Evolutionary conservation across 768 basidiomycete genomes (phyloP).

Genomic region (Tylopilus intermedius): DNA sequence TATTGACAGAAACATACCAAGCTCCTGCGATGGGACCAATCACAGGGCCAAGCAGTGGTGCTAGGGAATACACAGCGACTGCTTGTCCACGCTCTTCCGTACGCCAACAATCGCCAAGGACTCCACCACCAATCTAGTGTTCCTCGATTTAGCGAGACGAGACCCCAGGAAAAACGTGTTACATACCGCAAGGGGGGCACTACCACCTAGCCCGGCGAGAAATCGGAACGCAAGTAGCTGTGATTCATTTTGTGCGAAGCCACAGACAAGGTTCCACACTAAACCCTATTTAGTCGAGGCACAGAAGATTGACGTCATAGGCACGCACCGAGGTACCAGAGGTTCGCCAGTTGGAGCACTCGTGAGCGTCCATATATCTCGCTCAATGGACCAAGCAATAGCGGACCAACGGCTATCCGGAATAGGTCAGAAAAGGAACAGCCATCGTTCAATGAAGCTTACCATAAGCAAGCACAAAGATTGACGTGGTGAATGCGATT

Average conservation of each 20-base stretch:
- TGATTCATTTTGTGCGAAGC: slow-evolving; percentile 53
- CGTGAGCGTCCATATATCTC: slow-evolving; percentile 67
- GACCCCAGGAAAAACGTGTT: too few species aligned
- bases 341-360: slow-evolving; percentile 59
- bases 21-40: slow-evolving; percentile 60
- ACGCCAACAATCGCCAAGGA: slow-evolving; percentile 58
- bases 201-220: slow-evolving; percentile 66
- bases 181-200: slow-evolving; percentile 54
- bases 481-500: slow-evolving; percentile 55
- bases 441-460: background rate
- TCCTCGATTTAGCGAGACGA: too few species aligned
- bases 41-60: slow-evolving; percentile 62
- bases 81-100: slow-evolving; percentile 62
- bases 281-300: background rate
- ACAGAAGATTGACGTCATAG: background rate
- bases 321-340: slow-evolving; percentile 56
- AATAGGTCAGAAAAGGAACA: background rate
- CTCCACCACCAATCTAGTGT: slow-evolving; percentile 57
- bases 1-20: slow-evolving; percentile 34
- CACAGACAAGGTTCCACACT: slow-evolving; percentile 62
- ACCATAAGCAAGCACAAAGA: slow-evolving; percentile 61
- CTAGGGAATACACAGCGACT: slow-evolving; percentile 58
- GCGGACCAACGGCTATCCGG: slow-evolving; percentile 25
- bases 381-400: slow-evolving; percentile 54
- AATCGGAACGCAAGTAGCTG: slow-evolving; percentile 68